These are phyloP conservation scores for Aphanoascus verrucosus DNA, from an alignment of 2,329 filamentous ascomycete genomes.

Conservation along the genomic window DNA sequence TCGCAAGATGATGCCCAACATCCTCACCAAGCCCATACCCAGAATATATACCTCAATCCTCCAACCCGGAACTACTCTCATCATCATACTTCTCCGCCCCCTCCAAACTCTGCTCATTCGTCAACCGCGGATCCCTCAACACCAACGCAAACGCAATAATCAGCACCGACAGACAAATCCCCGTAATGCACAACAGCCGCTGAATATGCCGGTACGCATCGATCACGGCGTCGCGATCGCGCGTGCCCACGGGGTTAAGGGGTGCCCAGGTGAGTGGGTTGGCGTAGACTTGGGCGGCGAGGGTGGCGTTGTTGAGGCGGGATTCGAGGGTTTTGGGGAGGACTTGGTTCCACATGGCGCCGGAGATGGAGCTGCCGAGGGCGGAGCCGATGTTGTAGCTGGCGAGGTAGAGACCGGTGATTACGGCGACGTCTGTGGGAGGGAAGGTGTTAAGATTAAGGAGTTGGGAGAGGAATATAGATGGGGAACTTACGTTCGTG, in stretches of 20 bases:
- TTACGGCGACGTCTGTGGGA: constrained; percentile 45
- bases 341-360: constrained; percentile 52
- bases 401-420: constrained; percentile 53
- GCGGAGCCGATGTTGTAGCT: constrained; percentile 54
- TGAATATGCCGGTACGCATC: constrained; percentile 39
- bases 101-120: constrained; percentile 37
- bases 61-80: constrained; percentile 9
- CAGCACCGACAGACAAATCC: constrained; percentile 39
- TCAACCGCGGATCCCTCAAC: constrained; percentile 39
- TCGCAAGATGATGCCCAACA: not conserved
- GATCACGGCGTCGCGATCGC: constrained; percentile 35
- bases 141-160: constrained; percentile 38
- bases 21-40: not conserved
- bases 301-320: constrained; percentile 31
- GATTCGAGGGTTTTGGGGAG: constrained; percentile 39
- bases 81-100: constrained; percentile 28
- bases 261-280: constrained; percentile 32
- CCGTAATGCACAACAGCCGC: constrained; percentile 41
- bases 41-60: not conserved
- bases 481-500: constrained; percentile 38
- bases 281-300: constrained; percentile 33
- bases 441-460: not conserved
- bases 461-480: not conserved
- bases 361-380: constrained; percentile 50
- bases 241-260: constrained; percentile 37